A percentile compares a stretch with the other conserved stretches of the same genome.
Evolutionary conservation across 495 filamentous ascomycete genomes (phyloP).

Genomic region (Neohortaea acidophila): DNA sequence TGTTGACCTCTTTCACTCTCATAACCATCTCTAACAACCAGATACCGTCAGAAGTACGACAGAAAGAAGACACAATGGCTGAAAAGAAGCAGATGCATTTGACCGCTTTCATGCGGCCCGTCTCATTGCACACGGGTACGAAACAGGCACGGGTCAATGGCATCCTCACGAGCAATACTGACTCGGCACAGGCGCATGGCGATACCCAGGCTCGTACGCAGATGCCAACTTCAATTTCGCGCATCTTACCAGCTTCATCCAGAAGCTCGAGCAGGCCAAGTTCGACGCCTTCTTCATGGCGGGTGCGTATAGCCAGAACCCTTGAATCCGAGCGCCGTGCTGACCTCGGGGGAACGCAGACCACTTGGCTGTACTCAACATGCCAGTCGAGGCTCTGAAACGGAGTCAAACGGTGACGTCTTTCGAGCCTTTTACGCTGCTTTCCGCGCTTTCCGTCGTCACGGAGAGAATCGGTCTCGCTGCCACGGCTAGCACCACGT

Average conservation of each 20-base stretch:
- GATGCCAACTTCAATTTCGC: conserved; percentile 46
- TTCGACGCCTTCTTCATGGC: conserved; percentile 51
- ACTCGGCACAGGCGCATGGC: conserved; percentile 44
- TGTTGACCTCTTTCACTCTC: too few relatives aligned
- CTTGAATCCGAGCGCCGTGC: too few relatives aligned
- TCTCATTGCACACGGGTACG: conserved; percentile 41
- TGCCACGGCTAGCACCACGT: conserved; percentile 49
- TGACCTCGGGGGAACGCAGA: too few relatives aligned
- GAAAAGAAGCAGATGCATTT: conserved; percentile 33
- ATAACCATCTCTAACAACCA: too few relatives aligned
- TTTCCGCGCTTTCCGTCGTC: conserved; percentile 19
- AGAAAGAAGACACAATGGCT: too few relatives aligned
- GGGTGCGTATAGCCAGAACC: too few relatives aligned
- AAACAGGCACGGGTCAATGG: too few relatives aligned
- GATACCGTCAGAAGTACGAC: too few relatives aligned
- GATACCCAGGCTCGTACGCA: conserved; percentile 38
- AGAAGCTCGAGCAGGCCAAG: conserved; percentile 38
- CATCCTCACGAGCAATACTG: too few relatives aligned
- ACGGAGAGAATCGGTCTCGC: conserved; percentile 47
- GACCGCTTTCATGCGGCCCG: conserved; percentile 45
- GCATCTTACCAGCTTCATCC: conserved; percentile 26
- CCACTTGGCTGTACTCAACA: conserved; percentile 45
- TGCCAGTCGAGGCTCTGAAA: conserved; percentile 48
- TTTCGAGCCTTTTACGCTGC: conserved; percentile 20
- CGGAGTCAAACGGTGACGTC: conserved; percentile 44